Percentiles rank a stretch among this genome's conserved stretches.
Evolutionary conservation across 371 early-diverging fungal genomes (phyloP).

Genomic region (Funneliformis caledonium): DNA sequence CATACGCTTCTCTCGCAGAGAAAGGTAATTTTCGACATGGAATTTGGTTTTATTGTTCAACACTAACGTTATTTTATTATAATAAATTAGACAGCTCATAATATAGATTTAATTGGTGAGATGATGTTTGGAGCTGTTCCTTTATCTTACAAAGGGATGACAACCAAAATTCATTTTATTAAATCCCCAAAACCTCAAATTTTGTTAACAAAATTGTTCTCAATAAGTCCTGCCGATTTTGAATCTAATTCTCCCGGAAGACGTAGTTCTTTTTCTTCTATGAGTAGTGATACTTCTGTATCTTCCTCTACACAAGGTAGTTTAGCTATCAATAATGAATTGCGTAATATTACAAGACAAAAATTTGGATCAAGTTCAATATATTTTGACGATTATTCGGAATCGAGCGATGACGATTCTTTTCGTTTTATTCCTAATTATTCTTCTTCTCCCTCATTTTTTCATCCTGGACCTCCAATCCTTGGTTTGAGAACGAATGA

Average conservation of each 20-base stretch:
- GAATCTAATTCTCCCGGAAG: conserved; percentile 48
- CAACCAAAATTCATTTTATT: conserved; percentile 64
- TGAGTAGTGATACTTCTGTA: conserved; percentile 60
- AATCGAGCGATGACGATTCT: conserved; percentile 33
- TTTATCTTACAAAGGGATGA: conserved; percentile 69
- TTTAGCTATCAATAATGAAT: not conserved
- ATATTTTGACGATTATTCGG: conserved; percentile 17
- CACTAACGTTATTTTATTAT: not conserved
- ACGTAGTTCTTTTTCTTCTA: conserved; percentile 63
- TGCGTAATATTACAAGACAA: not conserved
- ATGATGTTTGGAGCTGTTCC: conserved; percentile 75
- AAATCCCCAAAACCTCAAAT: conserved; percentile 61
- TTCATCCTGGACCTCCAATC: conserved; percentile 47
- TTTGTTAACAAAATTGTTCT: conserved; percentile 66
- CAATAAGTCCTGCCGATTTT: conserved; percentile 56
- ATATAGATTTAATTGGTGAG: conserved; percentile 58
- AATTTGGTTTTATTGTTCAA: not conserved
- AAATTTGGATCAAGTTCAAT: not conserved
- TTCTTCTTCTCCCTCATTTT: conserved; percentile 39
- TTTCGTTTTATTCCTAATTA: conserved; percentile 1
- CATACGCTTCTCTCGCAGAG: not conserved
- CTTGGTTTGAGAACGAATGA: conserved; percentile 45
- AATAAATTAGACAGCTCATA: conserved; percentile 46
- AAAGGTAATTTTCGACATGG: not conserved
- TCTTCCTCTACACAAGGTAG: conserved; percentile 51